Base-by-base conservation (phyloP, 2,329 filamentous ascomycete genomes). In the Onygena corvina region DNA sequence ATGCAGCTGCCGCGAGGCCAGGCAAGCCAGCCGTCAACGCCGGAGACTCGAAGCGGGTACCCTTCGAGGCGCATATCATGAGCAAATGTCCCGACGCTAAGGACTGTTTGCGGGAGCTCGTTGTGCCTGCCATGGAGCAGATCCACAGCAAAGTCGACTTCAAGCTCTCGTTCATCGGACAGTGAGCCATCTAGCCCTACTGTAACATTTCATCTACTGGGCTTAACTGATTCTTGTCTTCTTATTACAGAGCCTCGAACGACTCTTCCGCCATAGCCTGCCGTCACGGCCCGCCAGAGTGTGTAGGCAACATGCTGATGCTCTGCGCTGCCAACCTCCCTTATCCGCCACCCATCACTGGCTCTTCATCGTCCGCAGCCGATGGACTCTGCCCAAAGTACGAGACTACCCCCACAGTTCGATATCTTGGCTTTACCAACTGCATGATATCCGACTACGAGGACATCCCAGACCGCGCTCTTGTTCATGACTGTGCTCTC, bases 51-150 rank as follows among this genome's bases (percentile, higher is more conserved):
- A 48, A 42, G 21, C 46, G 52, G 50, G 83, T 96, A 3, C 84
- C 87, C 3, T 69, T 98, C 1, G 92, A 98, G 65, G 86, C 87
- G 50, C 90, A 96, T 65, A 92, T 96, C 59, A 98, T 96, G 83
- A 86, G 81, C 69, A 95, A 96, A 74, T 98, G 92, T 61, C 89
- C 90, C 0, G 92, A 98, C 67, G 88, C 92, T 1, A 76, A 75
- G 64, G 83, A 86, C 61, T 95, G 90, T 60, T 72, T 98, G 16
- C 78, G 80, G 53, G 72, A 88, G 52, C 70, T 98, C 58, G 75
- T 98, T 20, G 69, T 96, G 12, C 92, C 92, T 0, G 77, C 82
- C 18, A 95, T 98, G 89, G 80, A 87, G 65, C 76, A 79, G 51
- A 76, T 89, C 31, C 75, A 79, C 53, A 78, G 86, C 55, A 92